Percentiles rank a stretch among this genome's conserved stretches.
Evolutionary conservation across 176 grass and related monocot genomes (phyloP).

Genomic region (Hyparrhenia diplandra): DNA sequence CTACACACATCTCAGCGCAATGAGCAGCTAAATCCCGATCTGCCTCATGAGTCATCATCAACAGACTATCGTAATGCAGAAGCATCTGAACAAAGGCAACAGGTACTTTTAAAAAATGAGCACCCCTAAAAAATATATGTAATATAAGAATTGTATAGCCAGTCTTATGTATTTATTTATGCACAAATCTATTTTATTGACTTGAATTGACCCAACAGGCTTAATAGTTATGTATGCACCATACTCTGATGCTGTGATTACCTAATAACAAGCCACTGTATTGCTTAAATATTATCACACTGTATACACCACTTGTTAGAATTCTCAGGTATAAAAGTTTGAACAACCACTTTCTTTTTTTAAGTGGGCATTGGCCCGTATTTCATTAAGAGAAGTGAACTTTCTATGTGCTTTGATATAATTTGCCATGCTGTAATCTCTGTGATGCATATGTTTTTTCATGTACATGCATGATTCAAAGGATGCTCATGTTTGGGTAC

Average conservation of each 20-base stretch:
- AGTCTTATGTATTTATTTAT: neutral
- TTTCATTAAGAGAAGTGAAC: too few relatives aligned
- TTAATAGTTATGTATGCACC: too few relatives aligned
- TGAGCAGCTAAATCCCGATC: conserved; percentile 25
- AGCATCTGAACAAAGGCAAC: conserved; percentile 15
- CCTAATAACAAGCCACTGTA: neutral
- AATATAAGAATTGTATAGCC: conserved; percentile 6
- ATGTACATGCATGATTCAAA: neutral
- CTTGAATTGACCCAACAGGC: neutral
- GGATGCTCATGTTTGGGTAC: conserved; percentile 1
- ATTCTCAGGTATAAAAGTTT: neutral
- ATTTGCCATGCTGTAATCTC: neutral
- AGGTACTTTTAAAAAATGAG: conserved; percentile 27
- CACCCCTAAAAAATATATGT: conserved; percentile 14
- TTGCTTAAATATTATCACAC: neutral
- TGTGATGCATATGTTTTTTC: conserved; percentile 7
- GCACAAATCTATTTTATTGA: neutral
- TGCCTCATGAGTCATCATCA: conserved; percentile 25
- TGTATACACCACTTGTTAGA: neutral
- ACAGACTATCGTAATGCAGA: conserved; percentile 9
- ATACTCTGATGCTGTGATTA: neutral
- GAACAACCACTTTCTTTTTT: too few relatives aligned
- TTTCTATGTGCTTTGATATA: neutral
- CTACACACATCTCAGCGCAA: conserved; percentile 16
- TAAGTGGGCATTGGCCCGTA: too few relatives aligned